These are phyloP conservation scores for Solanum lycopersicoides DNA, from an alignment of 257 asterid species.

Conservation along the genomic window DNA sequence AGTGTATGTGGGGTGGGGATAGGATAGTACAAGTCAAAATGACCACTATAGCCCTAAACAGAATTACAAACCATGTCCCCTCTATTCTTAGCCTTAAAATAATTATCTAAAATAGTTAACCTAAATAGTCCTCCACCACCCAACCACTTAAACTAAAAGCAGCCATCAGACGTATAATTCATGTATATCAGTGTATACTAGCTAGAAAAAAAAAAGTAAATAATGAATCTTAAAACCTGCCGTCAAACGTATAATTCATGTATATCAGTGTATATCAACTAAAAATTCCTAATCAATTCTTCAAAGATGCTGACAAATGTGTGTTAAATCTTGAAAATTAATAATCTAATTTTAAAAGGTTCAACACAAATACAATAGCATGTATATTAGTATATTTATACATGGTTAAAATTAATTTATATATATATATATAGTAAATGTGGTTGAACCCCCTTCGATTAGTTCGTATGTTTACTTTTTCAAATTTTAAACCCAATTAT, in stretches of 20 bases:
- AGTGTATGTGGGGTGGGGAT: background rate
- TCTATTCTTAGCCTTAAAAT: conserved; percentile 5
- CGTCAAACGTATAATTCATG: background rate
- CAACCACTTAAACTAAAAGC: background rate
- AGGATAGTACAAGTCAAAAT: background rate
- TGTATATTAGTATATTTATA: no score
- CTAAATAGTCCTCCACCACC: background rate
- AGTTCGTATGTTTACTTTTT: no score
- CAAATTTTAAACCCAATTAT: no score
- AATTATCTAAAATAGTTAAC: background rate
- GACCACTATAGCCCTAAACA: background rate
- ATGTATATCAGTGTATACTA: background rate
- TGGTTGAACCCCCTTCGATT: no score
- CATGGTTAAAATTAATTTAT: no score
- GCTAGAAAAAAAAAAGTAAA: background rate
- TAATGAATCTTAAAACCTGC: background rate
- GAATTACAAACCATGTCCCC: conserved; percentile 1
- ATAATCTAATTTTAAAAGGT: fast-evolving
- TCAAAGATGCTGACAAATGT: background rate
- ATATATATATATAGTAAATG: no score
- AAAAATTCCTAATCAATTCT: background rate
- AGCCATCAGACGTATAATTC: background rate
- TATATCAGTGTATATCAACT: background rate
- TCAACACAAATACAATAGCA: fast-evolving
- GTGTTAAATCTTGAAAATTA: background rate